These are phyloP conservation scores for Coniella vitis DNA, from an alignment of 2,329 filamentous ascomycete genomes.

Conservation along the genomic window DNA sequence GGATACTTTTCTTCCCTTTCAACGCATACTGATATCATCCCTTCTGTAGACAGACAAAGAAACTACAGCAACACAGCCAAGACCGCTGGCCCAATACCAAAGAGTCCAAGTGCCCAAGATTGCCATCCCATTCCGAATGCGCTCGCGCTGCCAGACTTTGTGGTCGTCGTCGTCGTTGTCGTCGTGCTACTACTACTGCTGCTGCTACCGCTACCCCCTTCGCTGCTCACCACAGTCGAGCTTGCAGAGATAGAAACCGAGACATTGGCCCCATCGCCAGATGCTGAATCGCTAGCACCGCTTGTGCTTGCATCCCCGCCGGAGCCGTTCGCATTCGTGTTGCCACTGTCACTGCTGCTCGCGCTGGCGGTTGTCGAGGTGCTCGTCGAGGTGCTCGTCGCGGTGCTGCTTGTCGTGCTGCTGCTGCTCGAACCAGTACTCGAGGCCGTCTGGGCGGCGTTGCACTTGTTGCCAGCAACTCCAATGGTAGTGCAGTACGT, in stretches of 20 bases:
- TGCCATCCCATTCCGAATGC: neutral
- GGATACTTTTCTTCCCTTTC: too few relatives aligned
- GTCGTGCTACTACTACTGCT: neutral
- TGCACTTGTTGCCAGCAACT: neutral
- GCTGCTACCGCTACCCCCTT: neutral
- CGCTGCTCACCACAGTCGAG: neutral
- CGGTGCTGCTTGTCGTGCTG: neutral
- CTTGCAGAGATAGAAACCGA: neutral
- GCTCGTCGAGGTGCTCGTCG: neutral
- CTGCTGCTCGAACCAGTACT: neutral
- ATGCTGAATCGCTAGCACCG: neutral
- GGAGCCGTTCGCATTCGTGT: neutral
- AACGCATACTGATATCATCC: too few relatives aligned
- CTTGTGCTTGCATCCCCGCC: neutral
- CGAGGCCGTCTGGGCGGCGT: neutral
- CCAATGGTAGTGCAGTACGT: neutral
- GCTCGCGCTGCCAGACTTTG: neutral
- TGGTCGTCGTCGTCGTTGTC: neutral
- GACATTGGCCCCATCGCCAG: neutral
- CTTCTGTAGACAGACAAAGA: too few relatives aligned
- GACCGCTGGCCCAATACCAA: neutral
- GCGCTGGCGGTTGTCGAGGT: neutral
- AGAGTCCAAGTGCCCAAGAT: neutral
- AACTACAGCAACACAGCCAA: neutral
- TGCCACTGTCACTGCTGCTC: too few relatives aligned